Percentiles rank a stretch among this genome's conserved stretches.
These are phyloP conservation scores for thale cress (Arabidopsis thaliana) DNA, from an alignment of 345 rosid genomes.

Conservation along the genomic window TAIR10.1 NC_003076.8:784001-784500, in stretches of 20 bases:
- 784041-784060: constrained; percentile 51
- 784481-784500: no score
- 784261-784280: not conserved
- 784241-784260: not conserved
- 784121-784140: not conserved
- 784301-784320: not conserved
- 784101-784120: not conserved
- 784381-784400: constrained; percentile 2
- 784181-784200: not conserved
- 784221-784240: not conserved
- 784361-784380: not conserved
- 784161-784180: not conserved
- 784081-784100: constrained; percentile 41
- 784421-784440: not conserved
- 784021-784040: constrained; percentile 14
- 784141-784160: not conserved
- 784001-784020: not conserved
- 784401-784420: constrained; percentile 11
- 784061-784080: constrained; percentile 47
- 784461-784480: not conserved
- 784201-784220: not conserved
- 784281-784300: no score
- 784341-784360: no score
- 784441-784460: not conserved
- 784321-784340: not conserved